Evolutionary conservation across 2,329 filamentous ascomycete genomes (phyloP).

Genomic region (Pseudogymnoascus pannorum): DNA sequence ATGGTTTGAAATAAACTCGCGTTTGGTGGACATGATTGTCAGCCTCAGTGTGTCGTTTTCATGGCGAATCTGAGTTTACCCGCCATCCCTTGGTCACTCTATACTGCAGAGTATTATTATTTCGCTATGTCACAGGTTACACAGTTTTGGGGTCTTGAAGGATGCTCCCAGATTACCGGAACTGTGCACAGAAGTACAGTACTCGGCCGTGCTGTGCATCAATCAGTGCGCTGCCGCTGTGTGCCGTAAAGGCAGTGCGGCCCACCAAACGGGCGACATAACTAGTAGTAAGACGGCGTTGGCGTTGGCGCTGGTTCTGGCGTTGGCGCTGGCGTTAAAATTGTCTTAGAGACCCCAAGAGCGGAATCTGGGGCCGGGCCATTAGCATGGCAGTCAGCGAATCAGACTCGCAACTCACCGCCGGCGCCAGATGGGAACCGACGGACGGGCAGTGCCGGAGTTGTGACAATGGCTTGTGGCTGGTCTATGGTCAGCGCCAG

Average conservation of each 20-base stretch:
- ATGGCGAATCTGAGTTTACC: background rate
- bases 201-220: background rate
- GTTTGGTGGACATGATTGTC: background rate
- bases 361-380: constrained; percentile 7
- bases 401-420: background rate
- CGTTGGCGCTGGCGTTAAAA: background rate
- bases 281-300: background rate
- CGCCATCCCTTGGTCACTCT: background rate
- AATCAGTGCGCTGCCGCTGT: background rate
- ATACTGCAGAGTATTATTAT: background rate
- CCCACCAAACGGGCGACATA: background rate
- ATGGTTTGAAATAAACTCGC: background rate
- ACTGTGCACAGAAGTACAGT: background rate
- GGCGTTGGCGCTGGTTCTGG: background rate
- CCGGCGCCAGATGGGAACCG: background rate
- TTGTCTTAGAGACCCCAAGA: background rate
- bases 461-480: background rate
- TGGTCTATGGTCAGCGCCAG: background rate
- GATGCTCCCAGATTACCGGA: background rate
- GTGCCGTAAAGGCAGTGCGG: background rate
- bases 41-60: background rate
- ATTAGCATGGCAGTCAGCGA: background rate
- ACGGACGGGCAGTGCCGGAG: background rate
- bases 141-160: background rate
- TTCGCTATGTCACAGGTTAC: background rate